Evolutionary conservation across 2,329 filamentous ascomycete genomes (phyloP), one percentile per base, ranked within the genome.

Genomic region (Blumeria graminis): DNA sequence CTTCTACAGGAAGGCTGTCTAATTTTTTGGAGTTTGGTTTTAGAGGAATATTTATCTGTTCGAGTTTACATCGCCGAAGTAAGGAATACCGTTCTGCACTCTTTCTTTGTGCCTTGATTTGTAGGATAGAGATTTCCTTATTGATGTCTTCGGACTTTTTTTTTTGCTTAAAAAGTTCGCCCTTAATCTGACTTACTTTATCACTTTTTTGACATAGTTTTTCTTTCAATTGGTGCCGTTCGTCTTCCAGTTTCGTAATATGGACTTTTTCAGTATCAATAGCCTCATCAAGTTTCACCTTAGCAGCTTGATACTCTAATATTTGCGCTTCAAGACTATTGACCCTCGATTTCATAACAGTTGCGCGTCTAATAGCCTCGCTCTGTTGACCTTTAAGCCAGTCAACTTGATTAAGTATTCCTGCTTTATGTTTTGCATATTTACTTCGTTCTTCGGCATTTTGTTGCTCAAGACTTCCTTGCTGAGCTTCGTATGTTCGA

Each of bases 401-500:
- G 57, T 71, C 74, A 53, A 81, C 68, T 52, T 73, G 73, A 62
- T 71, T 77, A 59, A 84, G 76, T 34, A 95, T 72, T 45, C 81
- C 80, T 63, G 86, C 81, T 65, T 82, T 84, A 66, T 98, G 92
- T 3, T 84, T 81, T 57, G 83, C 84, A 63, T 94, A 96, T 61
- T 89, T 82, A 56, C 85, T 81, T 60, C 86, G 86, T 72, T 89
- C 89, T 68, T 92, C 82, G 0, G 82, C 82, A 48, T 86, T 85
- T 67, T 96, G 87, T 67, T 94, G 86, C 68, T 96, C 89, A 53
- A 94, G 72, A 45, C 84, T 88, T 53, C 92, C 90, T 69, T 96
- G 92, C 62, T 93, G 89, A 32, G 84, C 84, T 67, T 96, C 88
- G 64, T 96, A 98, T 57, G 87, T 85, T 58, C 90, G 85, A 61